These are phyloP conservation scores for Trichocladium uniseriatum DNA, from an alignment of 495 filamentous ascomycete genomes.

Conservation along the genomic window DNA sequence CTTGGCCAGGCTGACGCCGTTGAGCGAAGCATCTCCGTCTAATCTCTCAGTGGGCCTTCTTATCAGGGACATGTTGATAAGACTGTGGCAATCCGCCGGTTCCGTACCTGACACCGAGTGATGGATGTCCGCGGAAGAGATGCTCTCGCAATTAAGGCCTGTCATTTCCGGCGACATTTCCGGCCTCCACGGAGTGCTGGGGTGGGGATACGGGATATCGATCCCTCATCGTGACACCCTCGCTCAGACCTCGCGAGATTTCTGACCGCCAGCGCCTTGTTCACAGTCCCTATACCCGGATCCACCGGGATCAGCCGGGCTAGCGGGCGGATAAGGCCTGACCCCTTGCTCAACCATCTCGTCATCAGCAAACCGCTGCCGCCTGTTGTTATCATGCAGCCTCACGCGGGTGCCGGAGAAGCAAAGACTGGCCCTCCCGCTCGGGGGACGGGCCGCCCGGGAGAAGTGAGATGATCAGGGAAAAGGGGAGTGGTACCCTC, in stretches of 20 bases:
- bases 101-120: background rate
- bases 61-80: conserved; percentile 24
- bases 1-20: background rate
- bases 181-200: background rate
- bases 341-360: too few species aligned
- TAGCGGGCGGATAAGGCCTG: too few species aligned
- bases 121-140: conserved; percentile 16
- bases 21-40: conserved; percentile 21
- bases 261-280: too few species aligned
- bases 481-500: too few species aligned
- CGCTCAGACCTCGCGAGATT: background rate
- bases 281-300: too few species aligned
- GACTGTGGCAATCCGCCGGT: background rate
- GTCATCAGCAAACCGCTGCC: conserved; percentile 2
- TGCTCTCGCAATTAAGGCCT: background rate
- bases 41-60: conserved; percentile 15
- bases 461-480: background rate
- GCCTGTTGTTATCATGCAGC: conserved; percentile 1
- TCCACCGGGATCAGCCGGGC: background rate
- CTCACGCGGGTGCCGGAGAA: conserved; percentile 3
- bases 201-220: background rate
- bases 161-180: background rate
- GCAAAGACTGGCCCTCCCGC: background rate
- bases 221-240: background rate
- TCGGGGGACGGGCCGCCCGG: too few species aligned